Base-by-base conservation (phyloP, 1,284 basidiomycete genomes). In the Porodaedalea pini region DNA sequence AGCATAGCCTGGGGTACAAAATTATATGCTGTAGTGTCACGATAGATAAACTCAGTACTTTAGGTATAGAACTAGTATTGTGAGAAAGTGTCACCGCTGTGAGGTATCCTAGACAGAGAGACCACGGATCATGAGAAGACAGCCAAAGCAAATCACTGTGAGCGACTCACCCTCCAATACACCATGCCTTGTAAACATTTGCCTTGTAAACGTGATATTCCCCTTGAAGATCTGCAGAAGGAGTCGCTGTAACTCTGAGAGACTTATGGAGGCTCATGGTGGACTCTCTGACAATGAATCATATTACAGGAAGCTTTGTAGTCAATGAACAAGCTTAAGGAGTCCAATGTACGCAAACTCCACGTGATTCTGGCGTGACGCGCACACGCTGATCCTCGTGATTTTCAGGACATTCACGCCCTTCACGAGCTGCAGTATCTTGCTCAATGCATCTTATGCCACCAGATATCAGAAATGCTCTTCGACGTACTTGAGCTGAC, bases 1-100 rank as follows among this genome's bases (percentile, higher is more conserved):
- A 21, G 79, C 69, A 63, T 84, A 86, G 19, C 85, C 84, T 85
- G 58, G 41, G n/a, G n/a, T n/a, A n/a, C n/a, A n/a, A 36, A 39
- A 2, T 41, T 11, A 17, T 19, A 21, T 17, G 36, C n/a, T n/a
- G n/a, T n/a, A n/a, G n/a, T n/a, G n/a, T n/a, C n/a, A n/a, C n/a
- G n/a, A n/a, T n/a, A n/a, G n/a, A n/a, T n/a, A n/a, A n/a, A n/a
- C n/a, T 4, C 6, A 10, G 21, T 15, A 40, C 15, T 21, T 5
- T 2, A 54, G 15, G 25, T 29, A 19, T 40, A n/a, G n/a, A n/a
- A n/a, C n/a, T n/a, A n/a, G n/a, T n/a, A n/a, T n/a, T n/a, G n/a
- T n/a, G 10, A 31, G 17, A 50, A 4, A 19, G 15, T 31, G 19
- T 19, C 13, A 59, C 58, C 58, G 37, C 58, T 53, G 11, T 59